phyloP scores from a whole-genome alignment of 225 moss, liverwort and hornwort species.

The Climacium dendroides region DNA sequence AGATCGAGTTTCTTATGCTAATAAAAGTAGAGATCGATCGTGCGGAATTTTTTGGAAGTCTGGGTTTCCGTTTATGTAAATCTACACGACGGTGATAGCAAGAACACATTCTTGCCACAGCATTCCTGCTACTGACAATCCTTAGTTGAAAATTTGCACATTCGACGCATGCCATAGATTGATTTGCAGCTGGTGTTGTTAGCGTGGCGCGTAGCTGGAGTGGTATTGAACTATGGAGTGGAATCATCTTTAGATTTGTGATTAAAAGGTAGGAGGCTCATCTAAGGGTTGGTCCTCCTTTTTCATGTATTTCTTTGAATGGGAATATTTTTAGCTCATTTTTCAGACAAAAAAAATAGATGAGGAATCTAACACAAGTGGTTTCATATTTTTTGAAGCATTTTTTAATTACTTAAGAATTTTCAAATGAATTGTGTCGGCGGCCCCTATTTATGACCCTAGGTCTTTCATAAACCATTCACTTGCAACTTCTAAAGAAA shows the following conservation, averaged over 20 bases:
- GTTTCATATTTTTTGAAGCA: no score
- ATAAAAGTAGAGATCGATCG: not conserved
- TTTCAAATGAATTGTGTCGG: no score
- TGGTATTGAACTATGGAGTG: not conserved
- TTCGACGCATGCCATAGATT: not conserved
- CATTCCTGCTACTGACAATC: not conserved
- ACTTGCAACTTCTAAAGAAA: no score
- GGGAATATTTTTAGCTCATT: no score
- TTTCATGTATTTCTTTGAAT: no score
- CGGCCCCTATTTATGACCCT: no score
- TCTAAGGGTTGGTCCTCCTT: no score
- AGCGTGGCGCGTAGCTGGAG: not conserved
- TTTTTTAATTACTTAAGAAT: no score
- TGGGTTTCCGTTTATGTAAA: not conserved
- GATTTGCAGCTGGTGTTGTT: not conserved
- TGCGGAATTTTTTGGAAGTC: not conserved
- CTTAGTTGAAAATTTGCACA: not conserved
- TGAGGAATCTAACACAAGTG: no score
- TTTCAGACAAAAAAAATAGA: no score
- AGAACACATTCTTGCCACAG: not conserved
- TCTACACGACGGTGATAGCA: not conserved
- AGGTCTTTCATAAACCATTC: no score
- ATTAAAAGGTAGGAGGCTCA: no score
- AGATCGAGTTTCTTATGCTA: not conserved
- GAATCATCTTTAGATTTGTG: not conserved